Evolutionary conservation across 495 filamentous ascomycete species (phyloP), one percentile per base, ranked within the genome.

Genomic region (Parathielavia appendiculata): DNA sequence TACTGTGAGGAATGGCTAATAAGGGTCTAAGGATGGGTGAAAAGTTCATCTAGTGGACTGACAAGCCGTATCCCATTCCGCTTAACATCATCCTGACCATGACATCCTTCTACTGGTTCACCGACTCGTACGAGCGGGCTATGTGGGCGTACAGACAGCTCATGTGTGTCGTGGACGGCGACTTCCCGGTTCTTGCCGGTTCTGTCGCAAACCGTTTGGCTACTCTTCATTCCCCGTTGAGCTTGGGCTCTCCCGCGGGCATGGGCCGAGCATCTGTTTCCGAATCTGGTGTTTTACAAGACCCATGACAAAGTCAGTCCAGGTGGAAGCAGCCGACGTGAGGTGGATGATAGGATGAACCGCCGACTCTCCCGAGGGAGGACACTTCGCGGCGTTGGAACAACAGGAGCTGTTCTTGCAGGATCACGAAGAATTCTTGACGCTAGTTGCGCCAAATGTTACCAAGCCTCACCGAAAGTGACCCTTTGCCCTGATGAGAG

Each of bases 21-120:
- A n/a, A n/a, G n/a, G n/a, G n/a, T n/a, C n/a, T 22, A 22, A 83
- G 81, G 83, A 70, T 86, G 50, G 85, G 82, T 20, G 86, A 89
- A 67, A 89, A 90, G 63, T 81, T 83, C 62, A 59, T 86, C 19
- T 77, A 80, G 44, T 88, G 86, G 86, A 72, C 75, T 6, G 84
- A 88, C 56, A 59, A 60, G 12, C 60, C 60, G 3, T 69, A 71
- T 1, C 69, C 77, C 7, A 75, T 83, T 1, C 48, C 75, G 7
- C 53, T 80, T 4, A 72, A 86, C 19, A 75, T 69, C 7, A 85
- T 90, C 35, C 73, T 88, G 5, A 76, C 80, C 32, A 68, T 73
- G 2, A 73, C 86, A 20, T 80, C 76, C 2, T 66, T 87, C 19
- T 90, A 85, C 68, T 89, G 86, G 86, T 75, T 87, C 30, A 87